Conservation (phyloP, 257 asterid species). For the Forsythia suspensa region DNA sequence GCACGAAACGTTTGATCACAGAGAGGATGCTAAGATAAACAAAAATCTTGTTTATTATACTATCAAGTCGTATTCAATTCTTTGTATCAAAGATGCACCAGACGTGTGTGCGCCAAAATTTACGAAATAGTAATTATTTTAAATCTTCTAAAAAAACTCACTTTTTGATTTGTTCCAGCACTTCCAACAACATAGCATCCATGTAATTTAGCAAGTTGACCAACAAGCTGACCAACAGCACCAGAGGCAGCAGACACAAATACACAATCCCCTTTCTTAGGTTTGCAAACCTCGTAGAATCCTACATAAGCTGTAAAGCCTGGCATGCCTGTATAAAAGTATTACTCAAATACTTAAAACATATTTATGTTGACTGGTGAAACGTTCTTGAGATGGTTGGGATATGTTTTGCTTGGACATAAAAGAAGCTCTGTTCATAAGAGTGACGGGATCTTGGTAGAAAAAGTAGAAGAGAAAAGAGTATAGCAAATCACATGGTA, state of each 20-base stretch:
- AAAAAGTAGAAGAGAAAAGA: no score
- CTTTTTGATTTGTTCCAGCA: conserved; percentile 77
- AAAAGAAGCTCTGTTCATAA: no score
- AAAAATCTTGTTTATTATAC: no score
- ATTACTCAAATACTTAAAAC: conserved; percentile 8
- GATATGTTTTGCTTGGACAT: neutral
- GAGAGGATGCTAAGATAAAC: neutral
- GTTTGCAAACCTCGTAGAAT: conserved; percentile 77
- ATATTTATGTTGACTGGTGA: neutral
- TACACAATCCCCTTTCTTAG: conserved; percentile 61
- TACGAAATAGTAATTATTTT: neutral
- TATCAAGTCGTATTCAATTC: no score
- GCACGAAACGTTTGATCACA: neutral
- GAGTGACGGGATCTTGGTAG: no score
- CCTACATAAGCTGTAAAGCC: conserved; percentile 96
- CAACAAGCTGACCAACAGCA: conserved; percentile 99
- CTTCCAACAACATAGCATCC: conserved; percentile 93
- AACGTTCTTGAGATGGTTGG: neutral
- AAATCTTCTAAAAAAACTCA: conserved; percentile 18
- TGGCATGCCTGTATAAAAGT: conserved; percentile 70
- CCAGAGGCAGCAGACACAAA: conserved; percentile 97
- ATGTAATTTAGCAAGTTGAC: conserved; percentile 83
- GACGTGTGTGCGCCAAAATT: neutral
- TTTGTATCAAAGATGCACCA: neutral
- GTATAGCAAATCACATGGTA: no score